phyloP scores from a whole-genome alignment of 176 grass and related monocot species.

The Carex kokanica region DNA sequence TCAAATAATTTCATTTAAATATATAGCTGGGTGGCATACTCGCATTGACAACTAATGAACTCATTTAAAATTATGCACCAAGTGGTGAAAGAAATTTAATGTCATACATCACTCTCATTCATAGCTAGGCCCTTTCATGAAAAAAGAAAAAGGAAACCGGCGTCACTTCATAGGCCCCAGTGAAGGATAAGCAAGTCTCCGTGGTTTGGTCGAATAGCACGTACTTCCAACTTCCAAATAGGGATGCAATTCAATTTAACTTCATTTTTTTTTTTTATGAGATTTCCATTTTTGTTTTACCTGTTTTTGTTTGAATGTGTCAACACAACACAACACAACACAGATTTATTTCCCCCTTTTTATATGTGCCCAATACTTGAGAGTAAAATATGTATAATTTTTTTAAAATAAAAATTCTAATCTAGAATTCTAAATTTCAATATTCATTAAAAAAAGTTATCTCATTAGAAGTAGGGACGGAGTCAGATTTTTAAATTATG shows the following conservation, averaged over 20 bases:
- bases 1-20: neutral
- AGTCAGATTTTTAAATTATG: too few relatives aligned
- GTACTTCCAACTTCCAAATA: neutral
- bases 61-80: neutral
- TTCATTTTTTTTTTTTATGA: neutral
- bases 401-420: too few relatives aligned
- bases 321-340: too few relatives aligned
- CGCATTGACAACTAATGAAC: neutral
- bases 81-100: conserved; percentile 5
- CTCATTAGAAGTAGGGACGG: too few relatives aligned
- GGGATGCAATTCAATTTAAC: neutral
- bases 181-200: neutral
- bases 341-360: neutral
- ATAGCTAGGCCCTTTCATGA: neutral
- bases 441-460: too few relatives aligned
- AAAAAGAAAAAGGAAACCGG: neutral
- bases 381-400: neutral
- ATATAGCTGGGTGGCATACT: neutral
- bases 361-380: neutral
- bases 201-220: conserved; percentile 4
- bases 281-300: neutral
- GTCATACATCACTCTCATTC: conserved; percentile 14
- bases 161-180: neutral
- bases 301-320: neutral
- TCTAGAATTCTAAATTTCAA: too few relatives aligned